Evolutionary conservation across 768 basidiomycete species (phyloP).

Genomic region (Tulasnella sp.): DNA sequence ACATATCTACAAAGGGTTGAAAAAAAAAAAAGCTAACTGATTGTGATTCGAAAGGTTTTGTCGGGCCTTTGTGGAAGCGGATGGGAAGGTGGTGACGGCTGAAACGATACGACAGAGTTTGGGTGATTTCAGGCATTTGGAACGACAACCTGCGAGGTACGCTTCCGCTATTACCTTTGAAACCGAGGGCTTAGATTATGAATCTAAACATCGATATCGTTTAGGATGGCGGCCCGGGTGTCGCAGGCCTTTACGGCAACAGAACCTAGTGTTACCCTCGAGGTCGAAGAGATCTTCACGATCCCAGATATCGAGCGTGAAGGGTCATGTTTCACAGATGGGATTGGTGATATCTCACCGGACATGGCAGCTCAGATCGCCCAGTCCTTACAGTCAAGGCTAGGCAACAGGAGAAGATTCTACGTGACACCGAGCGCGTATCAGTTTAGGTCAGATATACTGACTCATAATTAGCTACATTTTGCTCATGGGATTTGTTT

Average conservation of each 20-base stretch:
- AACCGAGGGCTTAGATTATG: neutral
- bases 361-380: constrained; percentile 45
- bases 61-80: constrained; percentile 37
- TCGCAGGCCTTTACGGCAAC: constrained; percentile 70
- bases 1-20: too few species aligned
- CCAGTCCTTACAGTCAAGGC: constrained; percentile 25
- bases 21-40: too few species aligned
- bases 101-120: constrained; percentile 42
- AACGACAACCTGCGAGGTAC: constrained; percentile 31
- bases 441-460: constrained; percentile 17
- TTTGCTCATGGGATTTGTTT: constrained; percentile 33
- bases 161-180: neutral
- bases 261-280: constrained; percentile 42
- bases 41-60: constrained; percentile 38
- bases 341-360: constrained; percentile 53
- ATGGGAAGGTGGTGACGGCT: constrained; percentile 32
- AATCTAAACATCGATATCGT: constrained; percentile 33
- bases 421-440: constrained; percentile 38
- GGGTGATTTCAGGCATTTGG: constrained; percentile 38
- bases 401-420: constrained; percentile 27
- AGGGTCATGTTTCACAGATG: constrained; percentile 54
- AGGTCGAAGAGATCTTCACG: constrained; percentile 32
- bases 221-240: constrained; percentile 59
- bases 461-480: neutral
- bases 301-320: constrained; percentile 38